Evolutionary conservation across 2,329 filamentous ascomycete genomes (phyloP), one percentile per base, ranked within the genome.

Genomic region (Pseudocercospora cruenta): DNA sequence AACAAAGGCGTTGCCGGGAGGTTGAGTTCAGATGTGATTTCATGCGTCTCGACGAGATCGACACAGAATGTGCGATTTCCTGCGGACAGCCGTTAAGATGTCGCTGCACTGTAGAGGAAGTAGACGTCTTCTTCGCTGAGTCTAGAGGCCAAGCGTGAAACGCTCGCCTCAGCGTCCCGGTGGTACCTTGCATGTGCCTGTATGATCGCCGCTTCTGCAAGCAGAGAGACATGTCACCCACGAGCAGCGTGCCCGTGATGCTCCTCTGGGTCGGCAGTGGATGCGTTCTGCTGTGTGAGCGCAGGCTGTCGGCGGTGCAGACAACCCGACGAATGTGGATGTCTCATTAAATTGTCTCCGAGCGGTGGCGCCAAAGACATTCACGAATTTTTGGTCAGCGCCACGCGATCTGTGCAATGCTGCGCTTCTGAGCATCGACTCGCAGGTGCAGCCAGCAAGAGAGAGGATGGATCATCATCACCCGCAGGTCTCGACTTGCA

Each of bases 401-500:
- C 66, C 66, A 68, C 63, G 66, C 66, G 60, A 68, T 68, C 66
- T 66, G 58, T 66, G 63, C 59, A 28, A 47, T 62, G 53, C 45
- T 58, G 54, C 61, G 36, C 53, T 26, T 8, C 33, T 31, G 55
- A 58, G 65, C 47, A 59, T 54, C 58, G 53, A 65, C 62, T 61
- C 60, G 60, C 54, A 39, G 47, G 28, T 26, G 36, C 26, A 39
- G 19, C n/a, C 14, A 60, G 57, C 54, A 49, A 60, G 53, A 45
- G 31, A 51, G 36, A 12, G 28, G 58, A 58, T 28, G 47, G 63
- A 53, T 53, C 51, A 58, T 21, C 22, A 53, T 53, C 51, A 58
- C 28, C 22, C 47, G 60, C 59, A 66, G 60, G 60, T 63, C 64
- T 65, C 62, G 63, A 65, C 63, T 60, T 60, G 55, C 63, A 55